phyloP scores from a whole-genome alignment of 345 rosid species.

The Populus alba region DNA sequence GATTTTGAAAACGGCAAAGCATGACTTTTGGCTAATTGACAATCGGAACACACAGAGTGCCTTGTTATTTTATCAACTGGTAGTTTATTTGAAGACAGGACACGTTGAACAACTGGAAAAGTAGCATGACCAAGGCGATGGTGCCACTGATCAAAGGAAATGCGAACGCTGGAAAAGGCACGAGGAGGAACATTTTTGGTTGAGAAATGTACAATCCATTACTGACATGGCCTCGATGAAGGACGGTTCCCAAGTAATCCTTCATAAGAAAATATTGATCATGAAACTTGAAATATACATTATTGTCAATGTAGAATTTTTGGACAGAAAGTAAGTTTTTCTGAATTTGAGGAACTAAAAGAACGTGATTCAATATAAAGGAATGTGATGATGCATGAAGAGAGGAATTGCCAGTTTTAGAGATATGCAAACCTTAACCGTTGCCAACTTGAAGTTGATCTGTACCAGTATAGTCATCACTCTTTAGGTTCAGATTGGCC shows the following conservation, averaged over 20 bases:
- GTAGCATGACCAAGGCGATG: neutral
- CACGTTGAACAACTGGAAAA: neutral
- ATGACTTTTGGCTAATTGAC: neutral
- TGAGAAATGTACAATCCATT: neutral
- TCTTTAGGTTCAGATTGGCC: too few relatives aligned
- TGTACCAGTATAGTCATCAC: neutral
- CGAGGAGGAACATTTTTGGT: neutral
- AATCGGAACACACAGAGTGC: too few relatives aligned
- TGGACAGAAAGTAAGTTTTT: too few relatives aligned
- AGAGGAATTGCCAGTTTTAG: neutral
- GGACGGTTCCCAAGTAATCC: neutral
- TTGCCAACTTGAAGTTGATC: neutral
- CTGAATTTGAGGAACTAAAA: too few relatives aligned
- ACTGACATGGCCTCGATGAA: neutral
- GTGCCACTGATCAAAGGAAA: neutral
- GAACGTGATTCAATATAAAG: too few relatives aligned
- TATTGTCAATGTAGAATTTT: too few relatives aligned
- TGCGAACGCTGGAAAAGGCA: neutral
- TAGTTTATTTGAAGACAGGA: neutral
- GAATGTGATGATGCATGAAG: too few relatives aligned
- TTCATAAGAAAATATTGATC: neutral
- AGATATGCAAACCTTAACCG: neutral
- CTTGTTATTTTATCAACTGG: too few relatives aligned
- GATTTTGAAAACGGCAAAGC: neutral
- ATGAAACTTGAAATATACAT: neutral